Evolutionary conservation across 208 protist genomes (phyloP), one percentile per base, ranked within the genome.

Genomic region (Trypanosomatidae sp.): DNA sequence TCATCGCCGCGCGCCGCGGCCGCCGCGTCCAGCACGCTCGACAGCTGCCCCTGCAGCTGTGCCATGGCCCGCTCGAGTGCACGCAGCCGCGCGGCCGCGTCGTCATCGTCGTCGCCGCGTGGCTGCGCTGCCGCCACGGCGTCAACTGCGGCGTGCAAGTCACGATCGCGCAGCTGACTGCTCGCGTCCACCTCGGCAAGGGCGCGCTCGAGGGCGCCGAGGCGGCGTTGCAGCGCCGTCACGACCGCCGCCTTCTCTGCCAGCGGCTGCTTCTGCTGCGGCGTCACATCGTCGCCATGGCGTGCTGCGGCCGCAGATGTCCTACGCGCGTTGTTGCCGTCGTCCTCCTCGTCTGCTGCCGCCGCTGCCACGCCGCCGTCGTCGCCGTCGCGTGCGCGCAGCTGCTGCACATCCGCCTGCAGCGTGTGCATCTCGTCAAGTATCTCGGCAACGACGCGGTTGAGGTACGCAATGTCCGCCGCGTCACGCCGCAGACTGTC

Each of bases 361-460:
- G 20, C 22, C 7, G 5, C 4, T 18, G 11, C 4, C 20, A 8
- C 33, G 8, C 5, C 24, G 1, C 32, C 33, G 20, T 2, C 35
- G 0, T 10, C 46, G 1, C 44, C 27, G 30, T 51, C 44, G 32
- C 40, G 7, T 2, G 66, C 77, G 13, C 64, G 71, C 39, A 92
- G 68, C 2, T 70, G 38, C 37, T 88, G 74, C 1, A 92, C 58
- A 39, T 88, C 75, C 3, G 57, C 60, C 47, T 92, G 77, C 22
- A 92, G 55, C 6, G 22, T 61, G 66, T 79, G 79, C 74, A 92
- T 86, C 56, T 88, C 71, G 1, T 51, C 72, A 23, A 92, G 53
- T 25, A 88, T 92, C 56, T 92, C 82, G n/a, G 82, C 82, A 43
- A 92, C 82, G n/a, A 92, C 72, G 35, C 82, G 82, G 64, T 92